Conservation (phyloP, 164 flowering plant genomes). For the Protea cynaroides region DNA sequence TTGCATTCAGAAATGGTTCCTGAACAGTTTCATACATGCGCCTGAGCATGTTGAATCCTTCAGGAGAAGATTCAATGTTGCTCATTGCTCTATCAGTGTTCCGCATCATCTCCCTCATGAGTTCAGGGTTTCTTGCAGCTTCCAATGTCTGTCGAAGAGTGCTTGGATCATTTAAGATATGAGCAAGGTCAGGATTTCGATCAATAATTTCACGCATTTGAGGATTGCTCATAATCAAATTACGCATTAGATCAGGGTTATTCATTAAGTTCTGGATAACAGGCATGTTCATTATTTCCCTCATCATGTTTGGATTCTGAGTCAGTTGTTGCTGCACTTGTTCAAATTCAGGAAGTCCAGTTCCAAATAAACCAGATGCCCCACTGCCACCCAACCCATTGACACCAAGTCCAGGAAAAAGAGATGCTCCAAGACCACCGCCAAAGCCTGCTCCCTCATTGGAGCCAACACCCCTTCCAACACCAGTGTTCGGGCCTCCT, state of each 20-base stretch:
- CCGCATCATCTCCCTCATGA: slow-evolving; percentile 98
- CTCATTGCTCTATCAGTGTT: slow-evolving; percentile 98
- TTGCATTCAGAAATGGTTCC: slow-evolving; percentile 86
- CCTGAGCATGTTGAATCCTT: slow-evolving; percentile 94
- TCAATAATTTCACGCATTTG: slow-evolving; percentile 40
- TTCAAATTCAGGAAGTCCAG: slow-evolving; percentile 42
- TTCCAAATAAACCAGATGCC: slow-evolving; percentile 40
- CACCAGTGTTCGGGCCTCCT: slow-evolving; percentile 29
- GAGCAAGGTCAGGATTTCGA: slow-evolving; percentile 51
- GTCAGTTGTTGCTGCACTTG: slow-evolving; percentile 47
- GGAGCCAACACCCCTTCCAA: slow-evolving; percentile 27
- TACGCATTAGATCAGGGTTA: slow-evolving; percentile 45
- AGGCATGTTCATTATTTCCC: slow-evolving; percentile 50
- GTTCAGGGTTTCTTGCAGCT: slow-evolving; percentile 91
- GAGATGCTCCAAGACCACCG: slow-evolving; percentile 46
- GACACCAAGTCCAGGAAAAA: slow-evolving; percentile 60
- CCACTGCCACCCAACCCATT: slow-evolving; percentile 48
- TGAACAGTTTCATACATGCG: slow-evolving; percentile 99
- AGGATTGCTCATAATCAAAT: slow-evolving; percentile 36
- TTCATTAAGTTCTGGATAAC: slow-evolving; percentile 41
- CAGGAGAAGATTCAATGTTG: slow-evolving; percentile 92
- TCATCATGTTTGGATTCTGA: slow-evolving; percentile 45
- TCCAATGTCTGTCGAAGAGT: slow-evolving; percentile 82
- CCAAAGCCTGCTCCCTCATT: slow-evolving; percentile 44
- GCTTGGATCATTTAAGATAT: slow-evolving; percentile 82